Percentiles rank a stretch among this genome's conserved stretches.
Conservation (phyloP, 306 rosid species). For the Crataegus laevigata region DNA sequence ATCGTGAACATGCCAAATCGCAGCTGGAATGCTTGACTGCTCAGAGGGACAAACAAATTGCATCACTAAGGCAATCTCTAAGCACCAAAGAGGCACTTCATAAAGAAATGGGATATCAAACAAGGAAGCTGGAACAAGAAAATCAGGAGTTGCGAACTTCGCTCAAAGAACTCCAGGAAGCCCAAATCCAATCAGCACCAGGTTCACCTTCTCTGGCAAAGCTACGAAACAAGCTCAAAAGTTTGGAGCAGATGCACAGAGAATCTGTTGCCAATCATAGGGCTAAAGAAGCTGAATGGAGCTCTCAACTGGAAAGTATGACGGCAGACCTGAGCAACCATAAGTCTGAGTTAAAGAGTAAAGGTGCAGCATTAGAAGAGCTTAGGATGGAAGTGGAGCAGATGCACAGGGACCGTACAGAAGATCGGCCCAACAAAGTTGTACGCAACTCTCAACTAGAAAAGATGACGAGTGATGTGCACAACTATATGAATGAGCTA, state of each 20-base stretch:
- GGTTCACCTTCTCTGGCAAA: slow-evolving; percentile 55
- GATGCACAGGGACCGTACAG: not conserved
- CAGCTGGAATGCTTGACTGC: slow-evolving; percentile 37
- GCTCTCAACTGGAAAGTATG: slow-evolving; percentile 29
- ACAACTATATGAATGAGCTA: slow-evolving; percentile 31
- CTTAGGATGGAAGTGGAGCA: slow-evolving; percentile 17
- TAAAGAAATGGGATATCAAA: slow-evolving; percentile 53
- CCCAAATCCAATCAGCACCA: slow-evolving; percentile 64
- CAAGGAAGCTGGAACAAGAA: slow-evolving; percentile 56
- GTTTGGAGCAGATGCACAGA: slow-evolving; percentile 46
- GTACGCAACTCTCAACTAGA: slow-evolving; percentile 4
- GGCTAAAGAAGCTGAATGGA: slow-evolving; percentile 60
- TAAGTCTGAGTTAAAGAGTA: slow-evolving; percentile 7
- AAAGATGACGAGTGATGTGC: slow-evolving; percentile 22
- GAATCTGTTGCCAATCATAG: slow-evolving; percentile 36
- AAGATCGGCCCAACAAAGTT: not conserved
- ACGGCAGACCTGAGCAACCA: slow-evolving; percentile 2
- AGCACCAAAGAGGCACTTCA: slow-evolving; percentile 43
- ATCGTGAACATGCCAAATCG: slow-evolving; percentile 32
- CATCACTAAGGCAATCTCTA: slow-evolving; percentile 47
- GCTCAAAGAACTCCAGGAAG: slow-evolving; percentile 67
- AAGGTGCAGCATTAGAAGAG: slow-evolving; percentile 3
- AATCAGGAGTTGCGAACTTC: slow-evolving; percentile 44
- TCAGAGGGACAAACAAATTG: slow-evolving; percentile 48
- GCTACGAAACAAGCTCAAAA: slow-evolving; percentile 52